These are phyloP conservation scores for Erigeron canadensis DNA, from an alignment of 129 eudicot species.

Conservation along the genomic window DNA sequence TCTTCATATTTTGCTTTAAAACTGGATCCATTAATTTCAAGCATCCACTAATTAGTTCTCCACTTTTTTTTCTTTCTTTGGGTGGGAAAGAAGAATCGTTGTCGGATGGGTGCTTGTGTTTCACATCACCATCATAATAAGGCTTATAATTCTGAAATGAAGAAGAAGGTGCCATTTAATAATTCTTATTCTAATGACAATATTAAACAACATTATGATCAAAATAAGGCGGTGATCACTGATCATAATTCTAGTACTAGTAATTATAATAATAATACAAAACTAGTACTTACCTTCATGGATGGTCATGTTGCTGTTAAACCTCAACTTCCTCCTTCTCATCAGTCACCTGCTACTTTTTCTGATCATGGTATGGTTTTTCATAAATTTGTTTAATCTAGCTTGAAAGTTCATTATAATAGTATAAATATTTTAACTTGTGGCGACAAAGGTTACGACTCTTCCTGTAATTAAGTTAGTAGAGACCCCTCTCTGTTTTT, in stretches of 20 bases:
- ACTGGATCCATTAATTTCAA: no score
- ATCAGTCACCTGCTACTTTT: slow-evolving; percentile 25
- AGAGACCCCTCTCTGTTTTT: no score
- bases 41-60: slow-evolving; percentile 25
- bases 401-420: neutral
- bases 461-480: no score
- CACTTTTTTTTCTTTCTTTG: slow-evolving; percentile 6
- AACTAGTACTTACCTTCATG: slow-evolving; percentile 14
- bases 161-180: slow-evolving; percentile 29
- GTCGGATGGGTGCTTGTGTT: slow-evolving; percentile 54
- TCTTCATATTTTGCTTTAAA: slow-evolving; percentile 10
- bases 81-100: slow-evolving; percentile 23
- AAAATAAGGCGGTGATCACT: slow-evolving; percentile 21
- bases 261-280: neutral
- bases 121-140: slow-evolving; percentile 29
- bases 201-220: slow-evolving; percentile 19
- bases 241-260: slow-evolving; percentile 26
- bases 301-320: slow-evolving; percentile 42
- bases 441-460: no score
- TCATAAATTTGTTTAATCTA: neutral
- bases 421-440: neutral
- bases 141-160: neutral
- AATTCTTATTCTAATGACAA: slow-evolving; percentile 24
- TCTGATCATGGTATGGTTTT: slow-evolving; percentile 31
- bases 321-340: slow-evolving; percentile 42